Evolutionary conservation across 805 yeast species (phyloP).

Genomic region (Candida germanica): DNA sequence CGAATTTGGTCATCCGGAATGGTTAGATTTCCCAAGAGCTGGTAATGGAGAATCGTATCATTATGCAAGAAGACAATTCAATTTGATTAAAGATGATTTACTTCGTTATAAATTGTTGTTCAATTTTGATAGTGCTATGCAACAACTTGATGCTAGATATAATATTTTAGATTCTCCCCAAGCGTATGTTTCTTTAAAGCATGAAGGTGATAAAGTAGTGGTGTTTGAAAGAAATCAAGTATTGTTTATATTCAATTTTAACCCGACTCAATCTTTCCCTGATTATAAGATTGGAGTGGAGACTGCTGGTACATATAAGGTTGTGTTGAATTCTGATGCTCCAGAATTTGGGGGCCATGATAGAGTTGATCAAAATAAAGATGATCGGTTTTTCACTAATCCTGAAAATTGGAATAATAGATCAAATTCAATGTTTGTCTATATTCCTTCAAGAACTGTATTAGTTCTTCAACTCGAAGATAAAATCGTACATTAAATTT

Average conservation of each 20-base stretch:
- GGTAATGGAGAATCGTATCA: slow-evolving; percentile 88
- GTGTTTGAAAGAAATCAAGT: slow-evolving; percentile 87
- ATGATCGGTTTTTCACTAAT: slow-evolving; percentile 60
- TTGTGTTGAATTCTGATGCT: slow-evolving; percentile 74
- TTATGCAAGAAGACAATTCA: slow-evolving; percentile 94
- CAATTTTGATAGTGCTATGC: slow-evolving; percentile 85
- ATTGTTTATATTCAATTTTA: slow-evolving; percentile 84
- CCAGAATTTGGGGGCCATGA: slow-evolving; percentile 76
- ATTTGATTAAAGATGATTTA: slow-evolving; percentile 73
- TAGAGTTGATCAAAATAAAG: slow-evolving; percentile 50
- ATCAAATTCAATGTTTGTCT: slow-evolving; percentile 70
- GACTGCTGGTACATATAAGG: slow-evolving; percentile 66
- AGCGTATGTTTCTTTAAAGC: slow-evolving; percentile 84
- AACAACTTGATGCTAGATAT: slow-evolving; percentile 63
- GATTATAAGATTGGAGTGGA: slow-evolving; percentile 94
- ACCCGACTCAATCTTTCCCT: slow-evolving; percentile 75
- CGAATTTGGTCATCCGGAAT: slow-evolving; percentile 98
- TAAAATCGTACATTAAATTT: slow-evolving; percentile 15
- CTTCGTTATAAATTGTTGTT: slow-evolving; percentile 76
- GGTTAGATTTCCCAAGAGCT: slow-evolving; percentile 94
- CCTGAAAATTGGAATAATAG: slow-evolving; percentile 80
- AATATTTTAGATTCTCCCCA: slow-evolving; percentile 67
- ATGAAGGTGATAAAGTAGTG: slow-evolving; percentile 84
- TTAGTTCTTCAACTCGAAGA: slow-evolving; percentile 36
- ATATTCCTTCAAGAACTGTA: slow-evolving; percentile 70